Conservation (phyloP, 108 stramenopile species). For the Cylindrotheca fusiformis region DNA sequence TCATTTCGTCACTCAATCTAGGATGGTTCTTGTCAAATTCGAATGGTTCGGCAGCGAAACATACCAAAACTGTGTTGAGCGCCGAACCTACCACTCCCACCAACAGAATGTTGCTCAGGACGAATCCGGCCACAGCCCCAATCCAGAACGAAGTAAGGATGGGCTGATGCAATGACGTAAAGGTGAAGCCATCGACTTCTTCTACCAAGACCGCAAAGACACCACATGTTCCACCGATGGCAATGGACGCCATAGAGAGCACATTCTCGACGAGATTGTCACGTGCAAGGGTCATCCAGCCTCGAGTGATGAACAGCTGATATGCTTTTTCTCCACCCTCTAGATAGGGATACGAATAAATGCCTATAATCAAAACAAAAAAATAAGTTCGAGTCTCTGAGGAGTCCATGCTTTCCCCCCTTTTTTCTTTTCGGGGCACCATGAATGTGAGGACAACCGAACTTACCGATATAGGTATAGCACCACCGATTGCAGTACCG, state of each 20-base stretch:
- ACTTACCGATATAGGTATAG: constrained; percentile 64
- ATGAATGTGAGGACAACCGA: no score
- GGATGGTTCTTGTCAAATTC: constrained; percentile 83
- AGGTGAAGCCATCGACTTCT: constrained; percentile 67
- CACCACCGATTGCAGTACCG: constrained; percentile 67
- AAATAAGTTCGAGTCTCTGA: not conserved
- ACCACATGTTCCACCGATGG: constrained; percentile 38
- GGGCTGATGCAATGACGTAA: constrained; percentile 63
- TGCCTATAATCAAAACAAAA: not conserved
- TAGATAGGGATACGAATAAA: constrained; percentile 64
- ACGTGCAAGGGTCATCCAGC: constrained; percentile 68
- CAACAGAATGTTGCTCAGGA: constrained; percentile 48
- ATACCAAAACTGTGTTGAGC: constrained; percentile 82
- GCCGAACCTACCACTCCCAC: constrained; percentile 72
- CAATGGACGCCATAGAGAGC: constrained; percentile 50
- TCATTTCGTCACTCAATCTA: constrained; percentile 66
- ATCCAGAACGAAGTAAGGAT: constrained; percentile 58
- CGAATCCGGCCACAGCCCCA: constrained; percentile 57
- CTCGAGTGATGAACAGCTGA: constrained; percentile 74
- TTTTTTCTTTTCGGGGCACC: no score
- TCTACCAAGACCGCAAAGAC: constrained; percentile 65
- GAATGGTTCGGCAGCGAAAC: constrained; percentile 84
- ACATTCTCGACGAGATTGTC: constrained; percentile 68
- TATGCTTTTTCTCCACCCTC: constrained; percentile 67
- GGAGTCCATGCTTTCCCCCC: no score